Evolutionary conservation across 2,329 filamentous ascomycete species (phyloP).

Genomic region (Achaetomium macrosporum): DNA sequence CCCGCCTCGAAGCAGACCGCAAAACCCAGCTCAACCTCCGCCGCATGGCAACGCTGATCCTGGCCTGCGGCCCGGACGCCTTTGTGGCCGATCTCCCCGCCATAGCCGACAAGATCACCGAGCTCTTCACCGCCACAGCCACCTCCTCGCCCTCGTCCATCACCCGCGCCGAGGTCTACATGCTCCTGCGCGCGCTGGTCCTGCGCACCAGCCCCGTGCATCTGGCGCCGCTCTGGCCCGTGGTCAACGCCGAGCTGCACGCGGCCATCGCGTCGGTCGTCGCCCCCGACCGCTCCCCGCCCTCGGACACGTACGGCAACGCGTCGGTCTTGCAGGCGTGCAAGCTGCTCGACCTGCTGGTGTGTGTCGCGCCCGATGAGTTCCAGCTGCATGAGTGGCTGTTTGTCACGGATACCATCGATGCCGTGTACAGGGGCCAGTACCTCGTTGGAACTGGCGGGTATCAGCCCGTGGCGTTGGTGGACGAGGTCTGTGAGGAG

Average conservation of each 20-base stretch:
- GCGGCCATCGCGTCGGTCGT: conserved; percentile 70
- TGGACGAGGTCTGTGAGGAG: conserved; percentile 77
- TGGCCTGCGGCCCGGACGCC: conserved; percentile 70
- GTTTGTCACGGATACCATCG: conserved; percentile 93
- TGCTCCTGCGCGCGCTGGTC: conserved; percentile 76
- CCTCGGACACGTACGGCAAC: conserved; percentile 70
- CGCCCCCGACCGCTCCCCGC: conserved; percentile 55
- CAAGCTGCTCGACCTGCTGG: conserved; percentile 85
- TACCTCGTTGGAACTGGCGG: conserved; percentile 31
- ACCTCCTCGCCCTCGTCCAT: conserved; percentile 88
- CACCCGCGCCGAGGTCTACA: conserved; percentile 83
- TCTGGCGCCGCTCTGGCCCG: conserved; percentile 80
- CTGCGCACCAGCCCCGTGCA: conserved; percentile 75
- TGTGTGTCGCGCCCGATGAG: conserved; percentile 83
- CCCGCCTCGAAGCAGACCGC: conserved; percentile 88
- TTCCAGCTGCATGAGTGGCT: conserved; percentile 99
- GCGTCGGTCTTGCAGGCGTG: conserved; percentile 79
- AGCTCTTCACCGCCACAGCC: conserved; percentile 75
- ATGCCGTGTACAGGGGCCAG: conserved; percentile 77
- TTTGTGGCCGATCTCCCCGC: conserved; percentile 70
- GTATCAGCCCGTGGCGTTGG: conserved; percentile 67
- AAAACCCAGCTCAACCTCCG: conserved; percentile 87
- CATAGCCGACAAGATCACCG: conserved; percentile 77
- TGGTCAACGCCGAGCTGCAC: conserved; percentile 81
- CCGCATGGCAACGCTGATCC: conserved; percentile 70